These are phyloP conservation scores for Skeletonema costatum DNA, from an alignment of 108 stramenopile genomes.

Conservation along the genomic window DNA sequence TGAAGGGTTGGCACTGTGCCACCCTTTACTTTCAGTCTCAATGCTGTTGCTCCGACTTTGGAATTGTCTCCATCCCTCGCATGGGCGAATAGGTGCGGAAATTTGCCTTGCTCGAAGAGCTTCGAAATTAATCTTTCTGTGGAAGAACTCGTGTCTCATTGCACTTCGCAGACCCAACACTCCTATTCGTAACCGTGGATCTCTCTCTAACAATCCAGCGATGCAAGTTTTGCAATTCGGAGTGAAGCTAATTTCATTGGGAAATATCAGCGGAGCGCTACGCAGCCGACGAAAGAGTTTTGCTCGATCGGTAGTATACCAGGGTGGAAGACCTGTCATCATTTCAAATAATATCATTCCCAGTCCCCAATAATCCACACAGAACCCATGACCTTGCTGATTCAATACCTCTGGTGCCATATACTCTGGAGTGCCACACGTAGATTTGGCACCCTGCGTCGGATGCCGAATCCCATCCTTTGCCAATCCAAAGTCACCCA, in stretches of 20 bases:
- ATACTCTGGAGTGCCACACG: constrained; percentile 99
- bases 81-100: constrained; percentile 85
- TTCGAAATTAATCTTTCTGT: constrained; percentile 78
- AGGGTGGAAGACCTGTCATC: constrained; percentile 98
- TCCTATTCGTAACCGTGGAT: constrained; percentile 73
- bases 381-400: constrained; percentile 84
- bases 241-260: constrained; percentile 67
- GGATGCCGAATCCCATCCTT: constrained; percentile 85
- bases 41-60: constrained; percentile 33
- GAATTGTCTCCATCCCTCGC: constrained; percentile 85
- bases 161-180: constrained; percentile 77
- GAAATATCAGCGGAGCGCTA: constrained; percentile 82
- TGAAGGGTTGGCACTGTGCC: constrained; percentile 36
- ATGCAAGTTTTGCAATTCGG: constrained; percentile 62
- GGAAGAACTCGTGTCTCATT: constrained; percentile 87
- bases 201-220: constrained; percentile 75
- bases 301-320: constrained; percentile 96
- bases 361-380: constrained; percentile 95
- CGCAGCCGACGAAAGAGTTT: constrained; percentile 92
- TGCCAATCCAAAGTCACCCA: constrained; percentile 92
- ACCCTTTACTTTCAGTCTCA: constrained; percentile 8
- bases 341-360: constrained; percentile 97
- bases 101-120: constrained; percentile 73
- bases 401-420: constrained; percentile 96
- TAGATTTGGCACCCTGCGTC: constrained; percentile 86